Evolutionary conservation across 306 rosid genomes (phyloP), one percentile per base, ranked within the genome.

Genomic region (Oxytropis ochrocephala): DNA sequence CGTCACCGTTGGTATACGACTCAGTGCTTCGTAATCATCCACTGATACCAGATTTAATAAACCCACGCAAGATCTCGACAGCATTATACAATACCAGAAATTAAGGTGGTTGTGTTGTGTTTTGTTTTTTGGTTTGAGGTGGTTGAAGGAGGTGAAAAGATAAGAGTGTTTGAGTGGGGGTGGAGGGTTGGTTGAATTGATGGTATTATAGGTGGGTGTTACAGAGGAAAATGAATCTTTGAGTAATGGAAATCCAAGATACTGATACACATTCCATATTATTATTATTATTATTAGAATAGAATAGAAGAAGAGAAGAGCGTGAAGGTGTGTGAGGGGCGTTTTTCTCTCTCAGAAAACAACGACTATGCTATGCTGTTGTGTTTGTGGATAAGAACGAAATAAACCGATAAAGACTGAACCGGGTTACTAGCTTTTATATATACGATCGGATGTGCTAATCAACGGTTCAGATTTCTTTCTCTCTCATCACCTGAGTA

Each of bases 51-150:
- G 74, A 80, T 84, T 88, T 43, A 84, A 69, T 9, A 82, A 50
- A 66, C 85, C 87, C 32, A 80, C 56, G 60, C 79, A 84, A 64
- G 89, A 89, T 82, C 87, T 57, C 6, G 96, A 84, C 7, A 80
- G 76, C 96, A 89, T 89, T 82, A 49, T 79, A 50, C 54, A 1
- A 6, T 36, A 30, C 1, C 4, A 10, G 13, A 33, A 33, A 33
- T 33, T 4, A 33, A 33, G 8, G 6, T n/a, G n/a, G n/a, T n/a
- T n/a, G 8, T 33, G 2, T 24, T 1, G 2, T 33, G 6, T 32
- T 33, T 30, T 56, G 2, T 8, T 8, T n/a, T n/a, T 30, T 9
- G 17, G n/a, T 53, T 11, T 2, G 49, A 24, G 29, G 21, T 36
- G 57, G 32, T 8, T 39, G 49, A 4, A 17, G 41, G 17, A 30